Base-by-base conservation (phyloP, 2,329 filamentous ascomycete genomes). In the Microdochium trichocladiopsis region DNA sequence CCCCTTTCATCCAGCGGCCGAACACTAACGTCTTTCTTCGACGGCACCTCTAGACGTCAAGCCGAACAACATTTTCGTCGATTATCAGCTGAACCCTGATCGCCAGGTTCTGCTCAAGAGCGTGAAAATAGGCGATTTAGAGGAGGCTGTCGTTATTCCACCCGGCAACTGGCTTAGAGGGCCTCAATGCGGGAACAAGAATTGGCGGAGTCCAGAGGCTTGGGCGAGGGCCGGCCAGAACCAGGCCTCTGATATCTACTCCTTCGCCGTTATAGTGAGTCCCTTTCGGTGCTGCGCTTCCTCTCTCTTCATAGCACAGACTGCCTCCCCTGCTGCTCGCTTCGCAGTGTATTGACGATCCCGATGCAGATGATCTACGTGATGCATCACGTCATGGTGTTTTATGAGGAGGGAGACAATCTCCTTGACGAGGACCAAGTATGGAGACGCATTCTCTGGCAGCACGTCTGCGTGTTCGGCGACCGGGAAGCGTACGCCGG, bases 191-290 rank as follows among this genome's bases (percentile, higher is more conserved):
- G 65, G 63, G 6, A 69, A 69, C 57, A 54, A 62, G 6, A 52
- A 68, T 2, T 69, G 65, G 66, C 58, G 65, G 36, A 69, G 66
- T 55, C 61, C 66, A 23, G 67, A 69, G 56, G 62, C 65, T 18
- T 66, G 63, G 65, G 62, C 62, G 8, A 59, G 61, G 10, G 57
- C 63, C 21, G 49, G 48, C 6, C 61, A 66, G 51, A 64, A 67
- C 37, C 56, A 57, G n/a, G 36, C 63, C 3, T 68, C 65, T 1
- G 67, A 70, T 52, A 50, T 69, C 4, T 70, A 65, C 56, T 69
- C 66, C 14, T 69, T 69, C 55, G 63, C 51, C 4, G 57, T 68
- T 47, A 57, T 68, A 49, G 62, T 63, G 61, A 48, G 52, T 37
- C n/a, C n/a, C n/a, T n/a, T n/a, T n/a, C n/a, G n/a, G n/a, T n/a